Base-by-base conservation (phyloP, 371 early-diverging fungal genomes). In the Lichtheimia ramosa region DNA sequence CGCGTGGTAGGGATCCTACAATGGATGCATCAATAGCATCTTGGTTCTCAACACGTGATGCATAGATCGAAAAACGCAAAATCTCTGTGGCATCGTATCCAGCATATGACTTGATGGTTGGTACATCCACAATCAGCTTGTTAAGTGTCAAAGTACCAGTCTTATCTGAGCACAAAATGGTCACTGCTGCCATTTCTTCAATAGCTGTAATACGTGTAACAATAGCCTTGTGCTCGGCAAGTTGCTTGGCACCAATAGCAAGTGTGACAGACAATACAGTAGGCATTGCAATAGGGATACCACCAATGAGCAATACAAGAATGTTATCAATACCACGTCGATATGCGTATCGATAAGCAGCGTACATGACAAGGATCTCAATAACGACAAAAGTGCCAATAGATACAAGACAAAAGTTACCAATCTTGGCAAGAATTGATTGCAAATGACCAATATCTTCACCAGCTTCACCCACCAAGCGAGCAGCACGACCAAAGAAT, bases 131-230 rank as follows among this genome's bases (percentile, higher is more conserved):
- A 67, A 81, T 86, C 77, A 96, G 89, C 79, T 93, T 90, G 86
- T 95, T 96, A 51, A 93, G 86, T 48, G 98, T 97, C 59, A 97
- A 81, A 20, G 97, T 97, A 59, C 98, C 98, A 12, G 98, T 97
- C 85, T 97, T 97, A 80, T 96, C 97, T 16, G 94, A 91, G 82
- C 96, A 96, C 62, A 97, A 91, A 59, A 95, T 91, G 62, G 89
- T 88, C 53, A 93, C 93, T 62, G 93, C 92, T 20, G 96, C 96
- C 70, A 97, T 85, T 61, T 93, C 93, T 77, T 97, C 97, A 54
- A 96, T 92, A 34, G 89, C 89, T 23, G 91, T 86, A 64, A 96
- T 86, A 48, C 89, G 87, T 27, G 94, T 86, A 39, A 96, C 96
- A 62, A 97, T 94, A 13, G 95, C 96, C 72, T 93, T 92, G 75